phyloP scores from a whole-genome alignment of 106 monocot species.

The Acorus gramineus region DNA sequence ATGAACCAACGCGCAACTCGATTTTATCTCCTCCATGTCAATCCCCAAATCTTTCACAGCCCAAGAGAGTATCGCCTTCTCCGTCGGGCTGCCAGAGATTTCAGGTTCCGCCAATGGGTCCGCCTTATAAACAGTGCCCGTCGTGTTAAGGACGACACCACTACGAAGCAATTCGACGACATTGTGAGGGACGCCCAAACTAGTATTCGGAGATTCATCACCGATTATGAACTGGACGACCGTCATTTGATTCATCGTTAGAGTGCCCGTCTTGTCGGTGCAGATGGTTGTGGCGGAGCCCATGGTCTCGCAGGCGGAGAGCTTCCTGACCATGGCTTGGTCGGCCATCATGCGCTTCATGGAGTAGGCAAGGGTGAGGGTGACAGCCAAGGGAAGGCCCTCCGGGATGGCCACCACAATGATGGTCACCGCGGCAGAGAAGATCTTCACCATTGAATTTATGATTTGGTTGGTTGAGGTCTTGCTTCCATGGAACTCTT shows the following conservation, averaged over 20 bases:
- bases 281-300: slow-evolving; percentile 30
- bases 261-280: slow-evolving; percentile 46
- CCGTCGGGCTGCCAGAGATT: slow-evolving; percentile 35
- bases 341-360: no score
- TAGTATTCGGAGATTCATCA: background rate
- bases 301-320: no score
- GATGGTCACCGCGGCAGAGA: slow-evolving; percentile 38
- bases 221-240: slow-evolving; percentile 31
- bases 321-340: no score
- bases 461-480: slow-evolving; percentile 12
- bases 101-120: slow-evolving; percentile 8
- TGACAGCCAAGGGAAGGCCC: slow-evolving; percentile 35
- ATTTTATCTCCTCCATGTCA: background rate
- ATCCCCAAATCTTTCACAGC: background rate
- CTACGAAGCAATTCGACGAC: slow-evolving; percentile 3
- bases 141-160: slow-evolving; percentile 41
- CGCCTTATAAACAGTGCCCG: slow-evolving; percentile 24
- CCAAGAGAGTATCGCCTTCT: slow-evolving; percentile 9
- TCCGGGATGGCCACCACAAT: slow-evolving; percentile 37
- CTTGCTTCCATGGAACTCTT: slow-evolving; percentile 13
- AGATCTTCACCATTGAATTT: slow-evolving; percentile 28
- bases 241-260: slow-evolving; percentile 43
- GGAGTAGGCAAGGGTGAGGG: slow-evolving; percentile 33
- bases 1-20: background rate
- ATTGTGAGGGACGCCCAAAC: background rate